Conservation (phyloP, 208 protist species). For the Acanthamoeba royreba region DNA sequence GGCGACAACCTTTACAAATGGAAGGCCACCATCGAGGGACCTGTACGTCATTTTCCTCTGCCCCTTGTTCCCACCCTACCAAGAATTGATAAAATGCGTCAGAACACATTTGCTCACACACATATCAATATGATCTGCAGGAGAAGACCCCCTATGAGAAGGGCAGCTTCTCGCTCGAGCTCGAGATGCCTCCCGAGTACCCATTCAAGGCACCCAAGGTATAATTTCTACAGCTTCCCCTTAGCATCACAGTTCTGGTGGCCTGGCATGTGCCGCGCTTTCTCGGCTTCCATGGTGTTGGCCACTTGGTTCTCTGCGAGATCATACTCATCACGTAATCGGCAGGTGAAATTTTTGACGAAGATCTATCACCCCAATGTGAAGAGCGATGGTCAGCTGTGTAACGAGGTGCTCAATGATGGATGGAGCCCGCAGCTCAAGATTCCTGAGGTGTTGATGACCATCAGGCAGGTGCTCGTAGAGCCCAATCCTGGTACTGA, state of each 20-base stretch:
- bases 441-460: conserved; percentile 58
- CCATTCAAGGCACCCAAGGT: conserved; percentile 67
- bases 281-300: too few species aligned
- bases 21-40: not conserved
- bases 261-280: too few species aligned
- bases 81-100: not conserved
- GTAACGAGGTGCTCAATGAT: conserved; percentile 49
- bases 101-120: not conserved
- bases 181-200: conserved; percentile 66
- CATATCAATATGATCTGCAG: not conserved
- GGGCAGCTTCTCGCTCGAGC: conserved; percentile 63
- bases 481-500: conserved; percentile 62
- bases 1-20: conserved; percentile 36
- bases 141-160: conserved; percentile 64
- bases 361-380: not conserved
- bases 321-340: too few species aligned
- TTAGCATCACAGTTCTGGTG: too few species aligned
- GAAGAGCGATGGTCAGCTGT: conserved; percentile 55
- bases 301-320: not conserved
- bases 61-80: not conserved
- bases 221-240: too few species aligned
- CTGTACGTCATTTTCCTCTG: not conserved
- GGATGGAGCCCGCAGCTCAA: conserved; percentile 67
- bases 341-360: not conserved
- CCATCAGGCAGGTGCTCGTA: conserved; percentile 54